These are phyloP conservation scores for Fomitiporia mediterranea DNA, from an alignment of 1,284 basidiomycete genomes.

Conservation along the genomic window DNA sequence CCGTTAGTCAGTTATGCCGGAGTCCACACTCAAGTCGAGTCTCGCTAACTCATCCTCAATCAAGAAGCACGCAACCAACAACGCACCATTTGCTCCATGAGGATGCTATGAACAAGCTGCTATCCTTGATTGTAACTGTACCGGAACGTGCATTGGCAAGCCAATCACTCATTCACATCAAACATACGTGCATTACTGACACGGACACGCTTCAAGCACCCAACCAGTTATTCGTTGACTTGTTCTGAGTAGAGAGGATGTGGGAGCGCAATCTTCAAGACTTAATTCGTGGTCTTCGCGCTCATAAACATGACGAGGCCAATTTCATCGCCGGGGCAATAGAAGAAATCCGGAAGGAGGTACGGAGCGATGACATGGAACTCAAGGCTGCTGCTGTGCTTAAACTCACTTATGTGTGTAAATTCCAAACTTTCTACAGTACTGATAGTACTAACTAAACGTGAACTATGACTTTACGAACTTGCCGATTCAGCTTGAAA, in stretches of 20 bases:
- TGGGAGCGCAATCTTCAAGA: slow-evolving; percentile 93
- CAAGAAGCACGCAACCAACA: too few species aligned
- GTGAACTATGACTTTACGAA: not conserved
- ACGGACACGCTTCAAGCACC: too few species aligned
- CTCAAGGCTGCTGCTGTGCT: slow-evolving; percentile 93
- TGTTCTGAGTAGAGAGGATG: slow-evolving; percentile 43
- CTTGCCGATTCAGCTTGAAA: slow-evolving; percentile 65
- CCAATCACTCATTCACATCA: not conserved
- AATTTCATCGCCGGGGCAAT: slow-evolving; percentile 79
- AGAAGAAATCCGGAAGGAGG: slow-evolving; percentile 87
- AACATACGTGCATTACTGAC: not conserved
- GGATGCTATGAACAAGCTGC: not conserved
- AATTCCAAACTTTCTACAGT: not conserved
- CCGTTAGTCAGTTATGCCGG: too few species aligned
- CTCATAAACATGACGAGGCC: slow-evolving; percentile 78
- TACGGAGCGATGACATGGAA: slow-evolving; percentile 93
- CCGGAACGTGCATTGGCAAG: not conserved
- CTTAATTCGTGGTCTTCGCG: slow-evolving; percentile 85
- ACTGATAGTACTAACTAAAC: not conserved
- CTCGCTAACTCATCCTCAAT: too few species aligned
- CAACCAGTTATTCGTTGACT: too few species aligned
- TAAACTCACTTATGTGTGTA: slow-evolving; percentile 93
- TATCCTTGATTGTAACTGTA: not conserved
- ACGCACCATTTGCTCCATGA: not conserved
- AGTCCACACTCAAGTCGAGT: too few species aligned